Evolutionary conservation across 352 stramenopile genomes (phyloP).

Genomic region (Phytophthora fragariae): DNA sequence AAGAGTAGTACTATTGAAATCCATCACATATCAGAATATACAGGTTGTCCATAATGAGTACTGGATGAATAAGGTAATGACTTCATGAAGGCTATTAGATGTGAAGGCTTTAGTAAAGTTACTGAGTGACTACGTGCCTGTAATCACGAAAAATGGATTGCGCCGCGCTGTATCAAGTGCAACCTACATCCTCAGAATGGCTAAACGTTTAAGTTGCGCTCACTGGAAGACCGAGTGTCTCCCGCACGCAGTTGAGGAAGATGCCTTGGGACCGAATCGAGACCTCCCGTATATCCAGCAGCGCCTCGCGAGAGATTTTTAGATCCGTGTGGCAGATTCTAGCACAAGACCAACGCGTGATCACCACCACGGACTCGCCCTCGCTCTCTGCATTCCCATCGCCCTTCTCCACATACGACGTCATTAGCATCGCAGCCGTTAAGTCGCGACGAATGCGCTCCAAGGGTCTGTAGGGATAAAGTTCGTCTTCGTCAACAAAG

Average conservation of each 20-base stretch:
- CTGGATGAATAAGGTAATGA: not conserved
- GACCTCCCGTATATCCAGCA: constrained; percentile 30
- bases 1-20: not conserved
- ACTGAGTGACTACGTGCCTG: not conserved
- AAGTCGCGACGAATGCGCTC: constrained; percentile 49
- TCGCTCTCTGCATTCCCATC: constrained; percentile 2
- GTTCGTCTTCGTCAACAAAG: constrained; percentile 53
- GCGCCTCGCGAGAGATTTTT: constrained; percentile 19
- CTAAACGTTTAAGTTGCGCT: constrained; percentile 10
- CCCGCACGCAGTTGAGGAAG: constrained; percentile 37
- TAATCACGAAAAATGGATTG: not conserved
- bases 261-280: constrained; percentile 30
- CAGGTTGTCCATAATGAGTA: not conserved
- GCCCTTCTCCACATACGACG: constrained; percentile 31
- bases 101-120: not conserved
- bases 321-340: constrained; percentile 38
- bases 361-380: constrained; percentile 29
- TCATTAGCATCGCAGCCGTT: constrained; percentile 39
- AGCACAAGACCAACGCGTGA: constrained; percentile 37
- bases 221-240: constrained; percentile 31
- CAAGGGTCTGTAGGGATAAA: constrained; percentile 54
- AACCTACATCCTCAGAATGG: not conserved
- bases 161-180: not conserved
- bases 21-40: not conserved
- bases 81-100: not conserved